Evolutionary conservation across 2,329 filamentous ascomycete species (phyloP), one percentile per base, ranked within the genome.

Genomic region (Alternaria sp.): DNA sequence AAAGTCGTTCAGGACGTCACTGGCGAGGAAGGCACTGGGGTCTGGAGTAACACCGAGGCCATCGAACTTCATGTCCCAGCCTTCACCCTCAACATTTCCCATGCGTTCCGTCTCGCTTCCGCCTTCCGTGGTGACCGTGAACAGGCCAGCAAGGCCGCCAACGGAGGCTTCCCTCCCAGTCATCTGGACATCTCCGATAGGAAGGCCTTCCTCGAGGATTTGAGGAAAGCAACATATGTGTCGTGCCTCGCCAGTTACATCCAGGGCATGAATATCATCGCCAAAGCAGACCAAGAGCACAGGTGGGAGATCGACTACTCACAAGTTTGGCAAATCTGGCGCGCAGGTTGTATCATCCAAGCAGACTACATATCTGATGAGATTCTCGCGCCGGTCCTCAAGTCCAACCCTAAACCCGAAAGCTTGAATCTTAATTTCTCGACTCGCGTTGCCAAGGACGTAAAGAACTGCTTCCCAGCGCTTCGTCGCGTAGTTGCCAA

Each of bases 1-100:
- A 90, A 90, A 70, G 88, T 91, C 0, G 88, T 90, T 0, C 88
- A 91, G 74, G 88, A 90, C 63, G 83, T 86, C 21, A 86, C 88
- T 31, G 82, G 85, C 51, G 85, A 85, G 39, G 88, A 91, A 72
- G 88, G 88, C 0, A 91, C 88, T 0, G 86, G 87, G 0, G 82
- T 85, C 46, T 91, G 87, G 88, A 84, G 85, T 5, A 84, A 87
- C 61, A 83, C 83, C 63, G 85, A 91, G 70, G 85, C 86, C 0
- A 83, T 88, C 6, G 74, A 80, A 4, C 80, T 86, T 3, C 89
- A 91, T 66, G 80, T 90, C 3, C 84, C 89, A 0, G 83, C 85
- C 0, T 86, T 88, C 0, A 90, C 88, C 0, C 81, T 91, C n/a
- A 82, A 85, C 1, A 78, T 82, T 0, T 84, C 87, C 0, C 88